Conservation (phyloP, 164 flowering plant species). For the Cinnamomum micranthum region DNA sequence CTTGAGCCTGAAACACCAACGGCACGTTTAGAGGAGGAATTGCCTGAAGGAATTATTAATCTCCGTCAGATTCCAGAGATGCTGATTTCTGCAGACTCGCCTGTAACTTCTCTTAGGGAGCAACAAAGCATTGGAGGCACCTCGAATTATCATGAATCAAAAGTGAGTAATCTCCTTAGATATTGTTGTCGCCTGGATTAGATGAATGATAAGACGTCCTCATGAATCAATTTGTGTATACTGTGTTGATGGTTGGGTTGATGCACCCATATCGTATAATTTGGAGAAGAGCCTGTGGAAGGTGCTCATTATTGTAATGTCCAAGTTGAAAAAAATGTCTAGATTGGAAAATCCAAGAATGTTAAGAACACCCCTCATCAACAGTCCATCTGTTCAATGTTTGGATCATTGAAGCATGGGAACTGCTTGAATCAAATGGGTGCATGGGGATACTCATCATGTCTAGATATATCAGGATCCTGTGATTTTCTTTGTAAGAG, state of each 20-base stretch:
- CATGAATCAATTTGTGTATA: not conserved
- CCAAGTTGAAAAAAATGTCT: not conserved
- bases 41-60: constrained; percentile 16
- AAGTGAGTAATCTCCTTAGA: constrained; percentile 31
- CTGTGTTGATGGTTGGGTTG: not conserved
- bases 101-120: not conserved
- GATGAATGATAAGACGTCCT: not conserved
- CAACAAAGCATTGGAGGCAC: not conserved
- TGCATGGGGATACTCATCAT: not conserved
- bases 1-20: constrained; percentile 40
- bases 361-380: too few species aligned
- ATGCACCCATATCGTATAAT: not conserved
- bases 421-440: not conserved
- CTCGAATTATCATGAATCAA: constrained; percentile 21
- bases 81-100: constrained; percentile 21
- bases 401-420: not conserved
- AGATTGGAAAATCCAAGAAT: not conserved
- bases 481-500: not conserved
- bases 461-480: not conserved
- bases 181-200: not conserved
- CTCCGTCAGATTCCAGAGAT: constrained; percentile 55
- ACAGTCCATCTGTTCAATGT: not conserved
- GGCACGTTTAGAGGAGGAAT: not conserved
- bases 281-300: not conserved
- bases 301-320: not conserved